These are phyloP conservation scores for Carex arenaria DNA, from an alignment of 202 grass and related monocot genomes.

Conservation along the genomic window DNA sequence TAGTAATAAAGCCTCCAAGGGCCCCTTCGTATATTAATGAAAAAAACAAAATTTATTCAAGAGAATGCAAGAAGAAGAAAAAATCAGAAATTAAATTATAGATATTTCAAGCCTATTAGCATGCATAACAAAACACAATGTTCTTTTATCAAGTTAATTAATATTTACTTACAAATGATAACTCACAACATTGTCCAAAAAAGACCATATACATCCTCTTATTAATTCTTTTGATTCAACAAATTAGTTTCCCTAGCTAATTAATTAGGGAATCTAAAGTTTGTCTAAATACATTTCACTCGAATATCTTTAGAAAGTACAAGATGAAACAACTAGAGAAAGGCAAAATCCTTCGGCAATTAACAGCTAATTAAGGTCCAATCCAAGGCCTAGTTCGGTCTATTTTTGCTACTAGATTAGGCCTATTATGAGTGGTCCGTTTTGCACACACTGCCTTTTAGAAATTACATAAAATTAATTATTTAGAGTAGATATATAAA, in stretches of 20 bases:
- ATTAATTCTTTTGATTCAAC: not conserved
- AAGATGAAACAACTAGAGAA: too few relatives aligned
- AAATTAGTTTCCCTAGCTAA: not conserved
- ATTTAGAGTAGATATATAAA: too few relatives aligned
- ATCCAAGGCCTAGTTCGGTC: too few relatives aligned
- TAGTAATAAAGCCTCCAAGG: not conserved
- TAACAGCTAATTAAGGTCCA: too few relatives aligned
- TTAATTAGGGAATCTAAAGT: not conserved
- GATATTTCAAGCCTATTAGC: not conserved
- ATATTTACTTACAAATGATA: not conserved
- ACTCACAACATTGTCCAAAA: not conserved
- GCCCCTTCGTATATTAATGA: not conserved
- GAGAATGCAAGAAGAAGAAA: not conserved
- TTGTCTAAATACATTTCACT: too few relatives aligned
- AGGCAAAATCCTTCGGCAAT: too few relatives aligned
- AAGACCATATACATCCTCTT: not conserved
- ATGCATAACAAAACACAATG: not conserved
- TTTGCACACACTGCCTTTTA: too few relatives aligned
- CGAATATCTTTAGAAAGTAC: too few relatives aligned
- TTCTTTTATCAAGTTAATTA: not conserved
- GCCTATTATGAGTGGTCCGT: too few relatives aligned
- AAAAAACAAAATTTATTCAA: not conserved
- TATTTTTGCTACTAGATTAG: too few relatives aligned
- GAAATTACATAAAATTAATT: too few relatives aligned
- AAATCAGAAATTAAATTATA: not conserved